These are phyloP conservation scores for Lactifluus echinatus DNA, from an alignment of 768 basidiomycete genomes.

Conservation along the genomic window DNA sequence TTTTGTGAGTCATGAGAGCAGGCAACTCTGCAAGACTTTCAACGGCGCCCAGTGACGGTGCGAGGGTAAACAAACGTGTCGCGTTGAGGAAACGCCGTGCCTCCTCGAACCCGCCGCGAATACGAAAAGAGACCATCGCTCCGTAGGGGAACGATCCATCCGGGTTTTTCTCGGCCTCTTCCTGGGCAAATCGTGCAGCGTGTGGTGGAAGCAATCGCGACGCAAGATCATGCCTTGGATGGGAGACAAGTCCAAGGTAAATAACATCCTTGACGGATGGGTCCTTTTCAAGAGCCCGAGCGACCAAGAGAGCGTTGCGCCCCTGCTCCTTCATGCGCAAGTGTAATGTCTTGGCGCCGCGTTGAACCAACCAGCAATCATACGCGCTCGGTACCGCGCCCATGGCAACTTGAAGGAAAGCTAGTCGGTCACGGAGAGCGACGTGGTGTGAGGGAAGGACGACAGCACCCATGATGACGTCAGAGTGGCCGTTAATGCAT, in stretches of 20 bases:
- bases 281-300: slow-evolving; percentile 45
- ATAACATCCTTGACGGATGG: slow-evolving; percentile 70
- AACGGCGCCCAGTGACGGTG: slow-evolving; percentile 86
- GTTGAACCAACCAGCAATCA: slow-evolving; percentile 85
- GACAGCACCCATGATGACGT: slow-evolving; percentile 83
- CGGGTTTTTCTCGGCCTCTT: slow-evolving; percentile 24
- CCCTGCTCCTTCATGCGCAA: slow-evolving; percentile 86
- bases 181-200: slow-evolving; percentile 54
- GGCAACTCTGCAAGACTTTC: slow-evolving; percentile 88
- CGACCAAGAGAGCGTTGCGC: slow-evolving; percentile 68
- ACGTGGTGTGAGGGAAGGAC: slow-evolving; percentile 55
- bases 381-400: slow-evolving; percentile 79
- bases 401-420: slow-evolving; percentile 86
- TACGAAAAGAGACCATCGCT: slow-evolving; percentile 78
- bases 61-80: slow-evolving; percentile 65
- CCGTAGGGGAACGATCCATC: slow-evolving; percentile 73
- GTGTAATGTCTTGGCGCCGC: slow-evolving; percentile 86
- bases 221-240: slow-evolving; percentile 60
- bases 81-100: slow-evolving; percentile 62
- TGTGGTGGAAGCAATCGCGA: slow-evolving; percentile 56
- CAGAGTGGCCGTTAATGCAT: slow-evolving; percentile 90
- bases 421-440: slow-evolving; percentile 44
- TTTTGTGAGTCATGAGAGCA: slow-evolving; percentile 81
- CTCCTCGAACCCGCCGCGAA: slow-evolving; percentile 41
- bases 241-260: slow-evolving; percentile 73